Evolutionary conservation across 148 eudicot genomes (phyloP).

Genomic region (Rhododendron griersonianum): DNA sequence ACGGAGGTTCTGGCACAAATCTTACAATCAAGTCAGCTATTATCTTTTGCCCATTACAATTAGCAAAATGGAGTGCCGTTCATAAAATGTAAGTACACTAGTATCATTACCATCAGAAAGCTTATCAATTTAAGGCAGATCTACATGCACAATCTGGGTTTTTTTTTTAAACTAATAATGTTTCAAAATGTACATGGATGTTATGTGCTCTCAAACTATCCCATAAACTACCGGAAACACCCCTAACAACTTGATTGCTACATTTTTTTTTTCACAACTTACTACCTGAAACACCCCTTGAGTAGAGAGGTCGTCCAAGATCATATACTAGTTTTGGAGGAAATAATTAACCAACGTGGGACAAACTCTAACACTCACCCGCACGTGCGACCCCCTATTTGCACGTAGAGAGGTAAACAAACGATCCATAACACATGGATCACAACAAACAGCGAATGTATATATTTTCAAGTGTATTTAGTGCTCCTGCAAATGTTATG

Average conservation of each 20-base stretch:
- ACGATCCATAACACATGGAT: too few relatives aligned
- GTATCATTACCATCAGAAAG: background rate
- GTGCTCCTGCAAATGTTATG: background rate
- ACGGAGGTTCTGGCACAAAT: conserved; percentile 56
- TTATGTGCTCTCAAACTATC: background rate
- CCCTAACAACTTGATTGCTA: too few relatives aligned
- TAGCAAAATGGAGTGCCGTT: background rate
- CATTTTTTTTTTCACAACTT: too few relatives aligned
- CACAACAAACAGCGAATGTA: too few relatives aligned
- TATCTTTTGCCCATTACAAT: background rate
- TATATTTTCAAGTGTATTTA: too few relatives aligned
- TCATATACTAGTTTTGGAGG: background rate
- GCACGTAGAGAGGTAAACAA: background rate
- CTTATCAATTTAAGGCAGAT: background rate
- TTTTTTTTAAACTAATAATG: background rate
- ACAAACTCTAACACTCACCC: background rate
- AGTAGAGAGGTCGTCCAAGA: too few relatives aligned
- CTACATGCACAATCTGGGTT: background rate
- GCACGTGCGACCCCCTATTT: background rate
- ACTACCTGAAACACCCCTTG: too few relatives aligned
- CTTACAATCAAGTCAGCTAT: background rate
- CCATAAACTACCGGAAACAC: background rate
- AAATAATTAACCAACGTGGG: background rate
- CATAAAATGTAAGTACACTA: background rate
- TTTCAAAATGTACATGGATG: background rate